Base-by-base conservation (phyloP, 2,329 filamentous ascomycete genomes). In the Lachnellula cervina region DNA sequence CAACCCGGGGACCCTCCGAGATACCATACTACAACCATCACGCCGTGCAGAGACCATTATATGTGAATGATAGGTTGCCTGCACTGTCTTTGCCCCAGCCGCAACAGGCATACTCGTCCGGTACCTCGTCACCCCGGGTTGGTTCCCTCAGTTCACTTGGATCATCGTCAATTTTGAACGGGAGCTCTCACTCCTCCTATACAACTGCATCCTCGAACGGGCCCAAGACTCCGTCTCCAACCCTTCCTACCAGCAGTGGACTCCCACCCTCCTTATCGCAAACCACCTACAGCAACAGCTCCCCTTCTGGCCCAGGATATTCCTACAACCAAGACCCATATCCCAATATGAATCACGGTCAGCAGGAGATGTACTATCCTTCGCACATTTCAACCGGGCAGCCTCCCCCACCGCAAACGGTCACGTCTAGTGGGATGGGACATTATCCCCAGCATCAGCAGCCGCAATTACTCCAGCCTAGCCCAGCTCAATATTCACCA, bases 311-410 rank as follows among this genome's bases (percentile, higher is more conserved):
- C 51, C 71, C 76, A 43, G 66, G 69, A 37, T 78, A 77, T 61
- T 60, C 66, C 14, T 76, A 76, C 63, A 68, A 65, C 38, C 69
- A 71, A 52, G 69, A 71, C 25, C 59, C 66, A 38, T 72, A 70
- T 49, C 66, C 70, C 68, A 77, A 71, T 73, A 96, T 97, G 92
- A 96, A 96, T 76, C 87, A 88, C 73, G 81, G 82, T 66, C 82
- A 84, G 68, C 79, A 84, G 64, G 93, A 96, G 66, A 89, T 95
- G 86, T 94, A 96, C 72, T 91, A 94, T 69, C 81, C 86, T 70
- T 76, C 80, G 66, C 89, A 94, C 73, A 86, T 95, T 78, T 88
- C 89, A 66, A 82, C 86, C 63, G 87, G 86, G 58, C 89, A 89
- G 70, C 80, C 84, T 58, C 88, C 88, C 66, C 79, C 85, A 57